A percentile compares a stretch with the other conserved stretches of the same genome.
These are phyloP conservation scores for Candida hispaniensis DNA, from an alignment of 805 yeast species.

Conservation along the genomic window DNA sequence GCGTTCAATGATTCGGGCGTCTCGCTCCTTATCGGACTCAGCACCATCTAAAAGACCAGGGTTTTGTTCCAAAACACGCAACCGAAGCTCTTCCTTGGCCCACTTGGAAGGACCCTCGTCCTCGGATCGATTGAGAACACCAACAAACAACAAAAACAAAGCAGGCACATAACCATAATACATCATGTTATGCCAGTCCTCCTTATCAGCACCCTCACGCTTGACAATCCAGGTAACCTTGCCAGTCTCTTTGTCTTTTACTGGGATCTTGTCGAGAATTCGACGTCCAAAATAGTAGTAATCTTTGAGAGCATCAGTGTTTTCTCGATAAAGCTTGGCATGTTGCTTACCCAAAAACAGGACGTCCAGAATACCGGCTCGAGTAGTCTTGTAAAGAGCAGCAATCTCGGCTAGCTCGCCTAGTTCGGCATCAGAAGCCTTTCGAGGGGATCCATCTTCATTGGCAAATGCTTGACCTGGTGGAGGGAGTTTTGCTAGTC, in stretches of 20 bases:
- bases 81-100: conserved; percentile 74
- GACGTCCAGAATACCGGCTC: conserved; percentile 40
- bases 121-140: conserved; percentile 25
- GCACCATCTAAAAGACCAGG: conserved; percentile 43
- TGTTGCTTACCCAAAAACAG: conserved; percentile 43
- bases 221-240: conserved; percentile 69
- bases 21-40: conserved; percentile 55
- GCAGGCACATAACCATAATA: conserved; percentile 66
- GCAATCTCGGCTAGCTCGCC: conserved; percentile 64
- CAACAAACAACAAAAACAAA: conserved; percentile 36
- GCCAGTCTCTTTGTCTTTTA: conserved; percentile 67
- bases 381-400: conserved; percentile 44
- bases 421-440: conserved; percentile 56
- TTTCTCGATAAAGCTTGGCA: conserved; percentile 45
- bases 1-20: conserved; percentile 68
- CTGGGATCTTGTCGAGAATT: conserved; percentile 75
- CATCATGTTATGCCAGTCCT: conserved; percentile 76
- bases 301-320: conserved; percentile 48
- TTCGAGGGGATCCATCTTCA: conserved; percentile 64
- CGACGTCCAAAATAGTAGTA: conserved; percentile 45
- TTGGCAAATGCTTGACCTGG: conserved; percentile 59
- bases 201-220: conserved; percentile 54
- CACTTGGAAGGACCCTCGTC: conserved; percentile 52
- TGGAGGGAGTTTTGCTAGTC: conserved; percentile 52
- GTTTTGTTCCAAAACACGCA: conserved; percentile 60